Percentiles rank a stretch among this genome's conserved stretches.
These are phyloP conservation scores for Scheffersomyces insectosa DNA, from an alignment of 1,139 yeast genomes.

Conservation along the genomic window DNA sequence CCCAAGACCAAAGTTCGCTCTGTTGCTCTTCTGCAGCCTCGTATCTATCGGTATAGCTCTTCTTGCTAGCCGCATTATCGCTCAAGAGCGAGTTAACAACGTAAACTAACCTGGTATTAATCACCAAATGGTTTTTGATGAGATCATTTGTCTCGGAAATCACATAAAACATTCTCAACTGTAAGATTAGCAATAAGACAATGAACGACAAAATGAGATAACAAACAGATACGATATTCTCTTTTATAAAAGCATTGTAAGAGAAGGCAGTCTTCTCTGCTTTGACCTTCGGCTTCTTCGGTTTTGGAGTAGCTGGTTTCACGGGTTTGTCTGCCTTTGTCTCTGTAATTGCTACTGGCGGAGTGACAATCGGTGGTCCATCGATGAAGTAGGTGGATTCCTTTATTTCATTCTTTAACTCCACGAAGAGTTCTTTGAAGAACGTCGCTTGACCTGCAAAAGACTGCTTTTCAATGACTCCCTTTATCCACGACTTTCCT, in stretches of 20 bases:
- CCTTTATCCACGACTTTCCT: conserved; percentile 57
- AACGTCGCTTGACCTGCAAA: conserved; percentile 48
- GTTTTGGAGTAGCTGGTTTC: conserved; percentile 5
- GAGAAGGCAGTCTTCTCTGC: conserved; percentile 3
- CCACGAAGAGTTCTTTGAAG: conserved; percentile 31
- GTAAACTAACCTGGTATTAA: conserved; percentile 22
- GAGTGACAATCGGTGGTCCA: conserved; percentile 16
- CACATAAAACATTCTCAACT: conserved; percentile 20
- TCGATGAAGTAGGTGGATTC: conserved; percentile 21
- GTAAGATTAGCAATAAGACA: conserved; percentile 22
- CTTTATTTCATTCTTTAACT: conserved; percentile 31
- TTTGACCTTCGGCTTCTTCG: conserved; percentile 1
- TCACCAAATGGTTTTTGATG: conserved; percentile 24
- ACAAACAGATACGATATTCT: conserved; percentile 18
- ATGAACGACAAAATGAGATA: conserved; percentile 23
- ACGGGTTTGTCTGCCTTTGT: conserved; percentile 1
- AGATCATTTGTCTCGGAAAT: conserved; percentile 27
- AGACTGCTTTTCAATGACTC: conserved; percentile 54
- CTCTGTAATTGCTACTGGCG: conserved; percentile 2
- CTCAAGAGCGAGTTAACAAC: conserved; percentile 9
- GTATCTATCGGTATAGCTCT: not conserved
- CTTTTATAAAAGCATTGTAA: conserved; percentile 12
- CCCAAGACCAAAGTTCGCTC: conserved; percentile 28
- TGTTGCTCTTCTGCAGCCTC: not conserved
- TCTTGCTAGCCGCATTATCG: conserved; percentile 2